phyloP scores from a whole-genome alignment of 1,139 yeast genomes.

The Sugiyamaella sp. region DNA sequence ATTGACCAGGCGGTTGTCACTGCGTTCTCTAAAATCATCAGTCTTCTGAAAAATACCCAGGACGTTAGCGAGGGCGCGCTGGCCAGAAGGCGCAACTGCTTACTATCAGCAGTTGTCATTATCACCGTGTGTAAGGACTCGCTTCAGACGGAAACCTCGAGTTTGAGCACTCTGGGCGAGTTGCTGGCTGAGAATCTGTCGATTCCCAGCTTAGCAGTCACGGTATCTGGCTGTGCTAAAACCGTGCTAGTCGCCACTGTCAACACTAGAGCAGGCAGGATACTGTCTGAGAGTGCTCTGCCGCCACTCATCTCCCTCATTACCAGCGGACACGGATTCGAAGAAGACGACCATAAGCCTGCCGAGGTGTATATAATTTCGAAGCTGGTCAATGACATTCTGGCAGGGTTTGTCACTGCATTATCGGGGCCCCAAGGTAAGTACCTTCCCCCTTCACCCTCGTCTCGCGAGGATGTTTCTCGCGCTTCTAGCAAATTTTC shows the following conservation, averaged over 20 bases:
- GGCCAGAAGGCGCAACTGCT: slow-evolving; percentile 47
- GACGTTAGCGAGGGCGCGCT: slow-evolving; percentile 6
- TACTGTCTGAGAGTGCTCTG: slow-evolving; percentile 44
- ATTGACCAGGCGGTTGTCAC: slow-evolving; percentile 44
- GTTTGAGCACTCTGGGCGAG: slow-evolving; percentile 43
- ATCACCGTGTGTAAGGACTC: slow-evolving; percentile 55
- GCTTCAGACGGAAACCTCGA: slow-evolving; percentile 47
- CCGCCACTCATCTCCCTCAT: slow-evolving; percentile 45
- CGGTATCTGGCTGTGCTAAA: slow-evolving; percentile 61
- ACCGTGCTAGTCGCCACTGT: slow-evolving; percentile 53
- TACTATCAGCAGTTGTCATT: slow-evolving; percentile 62
- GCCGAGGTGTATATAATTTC: slow-evolving; percentile 24
- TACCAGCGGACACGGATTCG: slow-evolving; percentile 29
- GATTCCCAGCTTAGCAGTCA: slow-evolving; percentile 45
- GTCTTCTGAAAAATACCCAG: slow-evolving; percentile 26
- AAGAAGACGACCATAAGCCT: slow-evolving; percentile 26
- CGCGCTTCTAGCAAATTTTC: not conserved
- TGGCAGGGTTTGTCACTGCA: slow-evolving; percentile 52
- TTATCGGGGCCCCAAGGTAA: slow-evolving; percentile 39
- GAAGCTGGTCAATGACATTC: slow-evolving; percentile 56
- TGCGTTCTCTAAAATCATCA: slow-evolving; percentile 34
- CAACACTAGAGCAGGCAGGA: slow-evolving; percentile 37
- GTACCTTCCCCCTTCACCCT: not conserved
- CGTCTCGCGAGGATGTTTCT: not conserved
- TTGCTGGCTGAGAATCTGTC: slow-evolving; percentile 46